Conservation (phyloP, 2,329 filamentous ascomycete genomes). For the Verticillium nubilum region DNA sequence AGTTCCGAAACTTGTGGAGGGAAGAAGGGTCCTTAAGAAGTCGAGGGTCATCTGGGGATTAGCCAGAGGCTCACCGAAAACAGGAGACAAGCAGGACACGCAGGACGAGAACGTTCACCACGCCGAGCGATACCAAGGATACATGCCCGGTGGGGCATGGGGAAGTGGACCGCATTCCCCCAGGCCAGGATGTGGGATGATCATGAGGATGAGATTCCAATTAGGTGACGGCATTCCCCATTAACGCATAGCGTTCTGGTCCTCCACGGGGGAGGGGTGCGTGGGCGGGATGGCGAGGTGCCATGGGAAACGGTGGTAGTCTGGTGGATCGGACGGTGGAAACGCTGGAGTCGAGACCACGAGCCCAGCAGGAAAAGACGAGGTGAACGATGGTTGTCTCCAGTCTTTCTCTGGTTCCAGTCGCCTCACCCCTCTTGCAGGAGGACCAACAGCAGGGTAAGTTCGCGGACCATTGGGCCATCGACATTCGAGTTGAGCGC, state of each 20-base stretch:
- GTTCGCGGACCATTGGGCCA: neutral
- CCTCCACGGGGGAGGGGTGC: neutral
- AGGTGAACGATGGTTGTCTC: neutral
- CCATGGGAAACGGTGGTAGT: neutral
- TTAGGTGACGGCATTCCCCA: neutral
- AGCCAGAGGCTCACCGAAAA: neutral
- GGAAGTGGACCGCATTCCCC: conserved; percentile 3
- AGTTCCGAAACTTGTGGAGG: neutral
- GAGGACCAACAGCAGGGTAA: neutral
- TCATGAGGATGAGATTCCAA: neutral
- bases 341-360: neutral
- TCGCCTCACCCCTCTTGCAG: neutral
- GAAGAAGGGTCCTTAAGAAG: neutral
- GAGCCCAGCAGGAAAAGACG: neutral
- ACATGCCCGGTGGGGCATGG: conserved; percentile 1
- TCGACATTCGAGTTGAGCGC: neutral
- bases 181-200: neutral
- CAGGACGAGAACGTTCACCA: neutral
- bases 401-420: neutral
- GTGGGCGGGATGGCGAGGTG: neutral
- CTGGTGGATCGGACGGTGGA: neutral
- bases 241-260: neutral
- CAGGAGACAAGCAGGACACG: neutral
- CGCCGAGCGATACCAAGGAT: neutral
- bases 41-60: neutral